phyloP scores from a whole-genome alignment of 1,139 yeast species.

The Yamadazyma trypodendri region DNA sequence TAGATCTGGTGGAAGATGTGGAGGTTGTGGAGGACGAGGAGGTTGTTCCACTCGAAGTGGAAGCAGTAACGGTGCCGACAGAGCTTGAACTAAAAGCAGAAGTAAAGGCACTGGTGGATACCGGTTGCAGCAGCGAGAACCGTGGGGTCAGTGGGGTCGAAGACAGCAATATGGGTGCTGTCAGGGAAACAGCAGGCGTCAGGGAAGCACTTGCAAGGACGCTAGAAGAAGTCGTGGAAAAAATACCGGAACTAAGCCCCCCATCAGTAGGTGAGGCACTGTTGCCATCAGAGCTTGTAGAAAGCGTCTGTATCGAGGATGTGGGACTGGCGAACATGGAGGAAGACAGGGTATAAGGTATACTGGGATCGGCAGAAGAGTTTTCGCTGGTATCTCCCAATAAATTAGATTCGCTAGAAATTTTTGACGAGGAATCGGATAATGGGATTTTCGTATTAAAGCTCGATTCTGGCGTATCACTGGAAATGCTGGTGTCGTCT shows the following conservation, averaged over 20 bases:
- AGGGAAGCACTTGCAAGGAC: not conserved
- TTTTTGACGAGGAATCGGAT: conserved; percentile 5
- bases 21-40: conserved; percentile 3
- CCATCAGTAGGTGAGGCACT: too few relatives aligned
- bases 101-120: not conserved
- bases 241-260: too few relatives aligned
- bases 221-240: not conserved
- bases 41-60: not conserved
- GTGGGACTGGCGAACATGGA: not conserved
- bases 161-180: too few relatives aligned
- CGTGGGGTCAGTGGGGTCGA: too few relatives aligned
- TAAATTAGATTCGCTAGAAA: not conserved
- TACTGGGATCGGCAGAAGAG: not conserved
- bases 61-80: conserved; percentile 4
- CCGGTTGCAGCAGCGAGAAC: not conserved
- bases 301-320: not conserved
- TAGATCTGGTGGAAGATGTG: conserved; percentile 2
- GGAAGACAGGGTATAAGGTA: not conserved
- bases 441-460: conserved; percentile 2
- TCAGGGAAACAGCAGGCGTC: not conserved
- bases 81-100: not conserved
- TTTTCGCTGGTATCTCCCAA: not conserved
- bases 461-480: not conserved
- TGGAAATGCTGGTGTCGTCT: not conserved
- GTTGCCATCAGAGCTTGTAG: too few relatives aligned